Conservation (phyloP, 352 stramenopile species). For the Globisporangium iwayamae region DNA sequence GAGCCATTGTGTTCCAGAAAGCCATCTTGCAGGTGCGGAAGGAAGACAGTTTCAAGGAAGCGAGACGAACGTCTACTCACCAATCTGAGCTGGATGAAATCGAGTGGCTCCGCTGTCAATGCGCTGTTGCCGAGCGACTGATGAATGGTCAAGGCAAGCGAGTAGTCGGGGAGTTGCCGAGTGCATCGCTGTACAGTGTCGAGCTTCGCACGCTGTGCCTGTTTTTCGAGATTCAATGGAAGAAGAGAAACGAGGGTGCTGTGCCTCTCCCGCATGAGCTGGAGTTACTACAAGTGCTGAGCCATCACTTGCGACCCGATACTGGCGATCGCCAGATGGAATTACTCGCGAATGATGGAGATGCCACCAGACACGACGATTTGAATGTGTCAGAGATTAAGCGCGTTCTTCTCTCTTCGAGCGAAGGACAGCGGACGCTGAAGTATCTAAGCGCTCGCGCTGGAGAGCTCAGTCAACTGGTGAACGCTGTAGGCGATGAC, state of each 20-base stretch:
- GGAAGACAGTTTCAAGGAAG: not conserved
- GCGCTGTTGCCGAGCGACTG: slow-evolving; percentile 32
- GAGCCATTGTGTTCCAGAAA: slow-evolving; percentile 30
- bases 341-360: not conserved
- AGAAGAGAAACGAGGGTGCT: slow-evolving; percentile 20
- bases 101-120: slow-evolving; percentile 31
- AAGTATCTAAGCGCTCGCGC: slow-evolving; percentile 45
- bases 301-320: slow-evolving; percentile 28
- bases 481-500: slow-evolving; percentile 8
- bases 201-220: slow-evolving; percentile 48
- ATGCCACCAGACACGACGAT: not conserved
- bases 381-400: slow-evolving; percentile 4
- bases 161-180: slow-evolving; percentile 25
- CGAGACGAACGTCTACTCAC: not conserved
- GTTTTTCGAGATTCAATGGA: slow-evolving; percentile 45
- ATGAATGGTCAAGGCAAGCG: slow-evolving; percentile 27
- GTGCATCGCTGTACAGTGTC: slow-evolving; percentile 47
- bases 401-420: slow-evolving; percentile 23
- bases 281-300: slow-evolving; percentile 43
- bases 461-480: slow-evolving; percentile 25
- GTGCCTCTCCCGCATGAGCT: slow-evolving; percentile 46
- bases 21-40: slow-evolving; percentile 12
- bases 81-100: slow-evolving; percentile 17
- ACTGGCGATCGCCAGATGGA: not conserved
- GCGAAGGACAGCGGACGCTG: slow-evolving; percentile 44